A percentile compares a stretch with the other conserved stretches of the same genome.
Conservation (phyloP, 2,329 filamentous ascomycete species). For the Colletotrichum sp. region DNA sequence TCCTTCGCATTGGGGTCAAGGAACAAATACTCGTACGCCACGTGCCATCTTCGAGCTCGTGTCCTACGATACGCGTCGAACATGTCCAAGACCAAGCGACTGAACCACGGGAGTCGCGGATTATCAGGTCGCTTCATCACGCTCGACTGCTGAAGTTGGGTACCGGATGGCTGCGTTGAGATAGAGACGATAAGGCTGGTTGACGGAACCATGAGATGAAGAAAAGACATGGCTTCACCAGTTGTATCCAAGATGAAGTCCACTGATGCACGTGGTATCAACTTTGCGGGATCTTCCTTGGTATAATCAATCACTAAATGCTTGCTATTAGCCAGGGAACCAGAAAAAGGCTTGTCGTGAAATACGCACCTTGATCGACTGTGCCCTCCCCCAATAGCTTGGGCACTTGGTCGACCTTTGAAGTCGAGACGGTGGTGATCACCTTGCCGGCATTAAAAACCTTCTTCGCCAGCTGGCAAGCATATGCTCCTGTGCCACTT, state of each 20-base stretch:
- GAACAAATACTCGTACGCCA: not conserved
- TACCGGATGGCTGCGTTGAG: not conserved
- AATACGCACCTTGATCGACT: not conserved
- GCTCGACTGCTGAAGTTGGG: not conserved
- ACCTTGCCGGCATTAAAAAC: not conserved
- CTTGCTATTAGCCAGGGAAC: not conserved
- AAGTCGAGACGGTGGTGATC: not conserved
- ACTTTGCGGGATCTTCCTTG: not conserved
- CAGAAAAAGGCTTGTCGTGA: not conserved
- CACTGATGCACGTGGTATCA: not conserved
- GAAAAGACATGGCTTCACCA: not conserved
- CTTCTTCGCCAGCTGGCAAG: not conserved
- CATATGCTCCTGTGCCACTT: not conserved
- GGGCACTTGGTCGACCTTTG: not conserved
- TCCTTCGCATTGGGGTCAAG: not conserved
- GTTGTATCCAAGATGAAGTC: not conserved
- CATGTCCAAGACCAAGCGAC: fast-evolving
- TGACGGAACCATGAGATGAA: not conserved
- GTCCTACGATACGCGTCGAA: not conserved
- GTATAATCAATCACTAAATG: not conserved
- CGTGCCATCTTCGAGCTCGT: not conserved
- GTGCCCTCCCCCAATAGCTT: not conserved
- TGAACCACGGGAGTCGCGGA: not conserved
- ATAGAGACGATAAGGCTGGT: not conserved
- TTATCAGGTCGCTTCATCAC: not conserved